Base-by-base conservation (phyloP, 768 basidiomycete species). In the Calocera viscosa region DNA sequence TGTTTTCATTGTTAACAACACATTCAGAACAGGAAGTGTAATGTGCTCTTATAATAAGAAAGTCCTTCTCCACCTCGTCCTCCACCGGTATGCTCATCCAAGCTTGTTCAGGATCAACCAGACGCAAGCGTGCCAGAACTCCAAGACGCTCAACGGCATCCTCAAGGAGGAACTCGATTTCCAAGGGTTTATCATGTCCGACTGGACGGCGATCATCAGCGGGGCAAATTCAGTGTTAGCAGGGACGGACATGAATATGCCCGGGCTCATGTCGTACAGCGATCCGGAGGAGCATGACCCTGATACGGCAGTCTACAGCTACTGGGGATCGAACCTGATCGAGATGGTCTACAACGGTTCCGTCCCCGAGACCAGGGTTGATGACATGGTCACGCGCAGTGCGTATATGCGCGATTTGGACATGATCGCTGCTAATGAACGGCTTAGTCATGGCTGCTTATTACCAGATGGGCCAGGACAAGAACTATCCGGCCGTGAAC, bases 31-130 rank as follows among this genome's bases (percentile, higher is more conserved):
- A 11, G 78, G 85, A 0, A 82, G 82, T 64, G 77, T 89, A 67
- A 90, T 90, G 88, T 90, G 88, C 78, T 84, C 84, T 60, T 89
- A 89, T 76, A 88, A 84, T 85, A 65, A 39, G 84, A 77, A 19
- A 19, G 35, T 49, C 64, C 16, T 34, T 14, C 40, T 2, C 28
- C 63, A 47, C 2, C 64, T 67, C n/a, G 19, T 47, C 24, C 47
- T 49, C 33, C 28, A 53, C 32, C n/a, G n/a, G 26, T 47, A 17
- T 22, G 38, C 26, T 43, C 28, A 39, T 49, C 49, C n/a, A n/a
- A n/a, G n/a, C 14, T 32, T 16, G 67, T 88, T 86, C 63, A 60
- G 64, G 32, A 64, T 74, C 66, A 74, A 74, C 67, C 63, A 82
- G 38, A 86, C 86, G 0, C 90, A 84, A 69, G 87, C 89, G 0